A percentile compares a stretch with the other conserved stretches of the same genome.
Conservation (phyloP, 495 filamentous ascomycete species). For the Lindgomyces ingoldianus region DNA sequence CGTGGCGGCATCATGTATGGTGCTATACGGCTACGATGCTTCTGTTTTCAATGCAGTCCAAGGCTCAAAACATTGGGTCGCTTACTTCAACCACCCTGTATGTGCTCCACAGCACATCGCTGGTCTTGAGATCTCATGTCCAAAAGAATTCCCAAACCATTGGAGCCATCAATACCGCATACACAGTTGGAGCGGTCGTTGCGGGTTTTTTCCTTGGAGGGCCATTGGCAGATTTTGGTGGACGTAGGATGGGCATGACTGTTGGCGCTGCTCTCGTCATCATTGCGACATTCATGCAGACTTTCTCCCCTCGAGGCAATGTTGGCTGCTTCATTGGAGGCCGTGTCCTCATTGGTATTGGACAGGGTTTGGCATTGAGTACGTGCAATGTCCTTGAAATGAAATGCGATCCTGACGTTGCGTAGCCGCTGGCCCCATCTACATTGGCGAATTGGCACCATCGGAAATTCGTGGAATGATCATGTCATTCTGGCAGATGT, state of each 20-base stretch:
- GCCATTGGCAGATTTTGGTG: constrained; percentile 58
- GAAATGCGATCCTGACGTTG: neutral
- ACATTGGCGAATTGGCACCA: constrained; percentile 63
- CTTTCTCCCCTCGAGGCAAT: constrained; percentile 56
- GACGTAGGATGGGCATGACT: constrained; percentile 60
- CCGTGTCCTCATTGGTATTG: constrained; percentile 63
- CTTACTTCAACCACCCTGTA: constrained; percentile 57
- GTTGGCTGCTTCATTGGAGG: constrained; percentile 63
- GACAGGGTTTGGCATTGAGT: constrained; percentile 66
- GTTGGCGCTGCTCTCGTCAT: constrained; percentile 60
- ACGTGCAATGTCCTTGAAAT: constrained; percentile 33
- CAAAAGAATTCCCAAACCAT: constrained; percentile 49
- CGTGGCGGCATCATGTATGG: constrained; percentile 66
- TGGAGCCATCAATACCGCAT: constrained; percentile 62
- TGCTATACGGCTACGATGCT: constrained; percentile 67
- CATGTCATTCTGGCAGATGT: constrained; percentile 70
- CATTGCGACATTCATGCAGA: constrained; percentile 63
- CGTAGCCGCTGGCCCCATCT: constrained; percentile 59
- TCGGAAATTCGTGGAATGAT: constrained; percentile 62
- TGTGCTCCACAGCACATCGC: neutral
- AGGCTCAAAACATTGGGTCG: constrained; percentile 59
- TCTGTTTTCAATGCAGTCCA: constrained; percentile 67
- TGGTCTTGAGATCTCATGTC: neutral
- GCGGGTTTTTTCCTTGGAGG: constrained; percentile 63
- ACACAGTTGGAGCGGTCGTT: constrained; percentile 64